Percentiles rank a stretch among this genome's conserved stretches.
These are phyloP conservation scores for Flaveria brownii DNA, from an alignment of 129 eudicot species.

Conservation along the genomic window DNA sequence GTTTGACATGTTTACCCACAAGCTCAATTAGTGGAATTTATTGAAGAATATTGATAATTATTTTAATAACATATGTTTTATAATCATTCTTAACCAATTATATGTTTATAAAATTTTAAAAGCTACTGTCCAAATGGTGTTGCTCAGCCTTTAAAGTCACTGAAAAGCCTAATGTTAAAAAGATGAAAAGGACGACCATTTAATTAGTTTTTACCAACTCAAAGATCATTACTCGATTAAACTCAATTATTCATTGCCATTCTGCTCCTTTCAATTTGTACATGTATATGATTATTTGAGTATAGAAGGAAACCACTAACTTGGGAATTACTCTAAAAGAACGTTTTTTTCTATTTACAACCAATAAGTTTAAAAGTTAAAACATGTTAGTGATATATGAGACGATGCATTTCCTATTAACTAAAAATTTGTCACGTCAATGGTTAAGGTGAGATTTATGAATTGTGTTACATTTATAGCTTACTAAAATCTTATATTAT, in stretches of 20 bases:
- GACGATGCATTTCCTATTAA: no score
- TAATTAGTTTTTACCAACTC: background rate
- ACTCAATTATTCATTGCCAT: background rate
- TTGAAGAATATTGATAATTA: background rate
- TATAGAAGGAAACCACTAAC: no score
- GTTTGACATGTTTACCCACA: background rate
- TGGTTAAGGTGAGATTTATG: no score
- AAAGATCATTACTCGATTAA: background rate
- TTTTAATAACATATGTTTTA: background rate
- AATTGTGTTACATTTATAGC: no score
- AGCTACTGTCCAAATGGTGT: background rate
- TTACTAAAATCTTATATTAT: no score
- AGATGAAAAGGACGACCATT: background rate
- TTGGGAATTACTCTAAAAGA: no score
- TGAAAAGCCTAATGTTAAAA: background rate
- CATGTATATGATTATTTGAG: background rate
- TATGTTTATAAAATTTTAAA: background rate
- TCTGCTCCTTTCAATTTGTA: background rate
- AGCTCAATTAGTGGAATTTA: background rate
- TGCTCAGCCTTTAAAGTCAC: slow-evolving; percentile 16
- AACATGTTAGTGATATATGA: no score
- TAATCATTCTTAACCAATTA: background rate
- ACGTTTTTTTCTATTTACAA: no score
- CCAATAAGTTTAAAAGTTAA: no score
- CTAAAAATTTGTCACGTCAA: no score